A percentile compares a stretch with the other conserved stretches of the same genome.
Conservation (phyloP, 164 flowering plant genomes). For the Echeveria elegans region DNA sequence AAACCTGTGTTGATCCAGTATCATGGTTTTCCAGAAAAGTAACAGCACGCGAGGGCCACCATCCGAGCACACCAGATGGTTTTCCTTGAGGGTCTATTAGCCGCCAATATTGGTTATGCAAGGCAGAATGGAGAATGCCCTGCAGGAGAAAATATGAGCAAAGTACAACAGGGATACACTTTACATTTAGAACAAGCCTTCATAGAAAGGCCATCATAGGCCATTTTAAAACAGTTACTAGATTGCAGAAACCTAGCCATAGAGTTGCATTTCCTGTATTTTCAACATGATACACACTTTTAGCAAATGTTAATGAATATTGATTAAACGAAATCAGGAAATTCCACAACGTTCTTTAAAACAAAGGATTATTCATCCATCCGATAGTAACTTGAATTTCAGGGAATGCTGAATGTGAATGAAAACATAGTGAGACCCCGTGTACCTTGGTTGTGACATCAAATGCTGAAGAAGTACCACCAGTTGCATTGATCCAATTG, state of each 20-base stretch:
- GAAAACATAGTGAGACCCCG: background rate
- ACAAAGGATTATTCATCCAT: background rate
- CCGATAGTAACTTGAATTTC: background rate
- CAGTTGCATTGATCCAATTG: constrained; percentile 59
- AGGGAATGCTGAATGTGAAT: background rate
- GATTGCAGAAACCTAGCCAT: background rate
- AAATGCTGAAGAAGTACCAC: constrained; percentile 54
- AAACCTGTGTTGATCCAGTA: constrained; percentile 64
- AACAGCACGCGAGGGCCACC: constrained; percentile 72
- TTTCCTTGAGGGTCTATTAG: constrained; percentile 54
- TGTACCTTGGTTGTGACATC: constrained; percentile 61
- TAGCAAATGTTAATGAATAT: background rate
- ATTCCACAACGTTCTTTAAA: background rate
- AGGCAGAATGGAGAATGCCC: constrained; percentile 59
- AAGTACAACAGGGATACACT: background rate
- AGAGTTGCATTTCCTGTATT: background rate
- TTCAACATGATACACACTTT: background rate
- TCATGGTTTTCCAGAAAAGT: constrained; percentile 65
- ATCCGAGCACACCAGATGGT: constrained; percentile 65
- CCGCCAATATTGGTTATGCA: constrained; percentile 34
- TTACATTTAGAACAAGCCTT: background rate
- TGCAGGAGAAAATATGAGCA: constrained; percentile 13
- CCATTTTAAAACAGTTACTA: background rate
- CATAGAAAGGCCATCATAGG: background rate
- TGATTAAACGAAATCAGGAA: background rate